Conservation (phyloP, 805 yeast species). For the Blastobotrys parvus region DNA sequence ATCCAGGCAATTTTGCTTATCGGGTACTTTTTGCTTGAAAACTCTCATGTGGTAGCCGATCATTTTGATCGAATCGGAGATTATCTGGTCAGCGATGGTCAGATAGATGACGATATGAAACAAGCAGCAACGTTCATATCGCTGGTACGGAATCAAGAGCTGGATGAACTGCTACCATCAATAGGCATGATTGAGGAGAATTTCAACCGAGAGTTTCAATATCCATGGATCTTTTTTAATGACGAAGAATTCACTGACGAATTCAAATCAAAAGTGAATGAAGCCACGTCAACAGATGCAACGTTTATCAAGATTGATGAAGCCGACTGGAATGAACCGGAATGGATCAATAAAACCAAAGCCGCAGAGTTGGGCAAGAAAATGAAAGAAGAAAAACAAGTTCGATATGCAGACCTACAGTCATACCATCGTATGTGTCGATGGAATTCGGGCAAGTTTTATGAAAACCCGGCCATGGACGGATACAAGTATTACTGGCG, state of each 20-base stretch:
- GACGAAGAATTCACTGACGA: constrained; percentile 55
- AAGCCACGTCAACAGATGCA: constrained; percentile 35
- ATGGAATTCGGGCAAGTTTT: constrained; percentile 62
- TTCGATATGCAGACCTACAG: constrained; percentile 51
- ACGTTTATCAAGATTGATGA: constrained; percentile 36
- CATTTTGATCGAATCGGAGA: background rate
- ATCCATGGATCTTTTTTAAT: constrained; percentile 77
- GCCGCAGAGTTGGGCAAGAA: constrained; percentile 42
- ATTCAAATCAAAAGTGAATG: constrained; percentile 41
- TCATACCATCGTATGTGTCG: constrained; percentile 64
- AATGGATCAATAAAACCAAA: constrained; percentile 36
- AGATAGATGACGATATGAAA: background rate
- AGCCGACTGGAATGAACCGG: constrained; percentile 56
- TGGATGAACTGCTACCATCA: constrained; percentile 39
- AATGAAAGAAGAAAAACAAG: constrained; percentile 29
- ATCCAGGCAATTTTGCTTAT: background rate
- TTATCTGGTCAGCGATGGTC: background rate
- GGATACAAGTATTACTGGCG: constrained; percentile 72
- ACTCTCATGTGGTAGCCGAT: background rate
- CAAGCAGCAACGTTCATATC: constrained; percentile 56
- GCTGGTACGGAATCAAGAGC: constrained; percentile 63
- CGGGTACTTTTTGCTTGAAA: background rate
- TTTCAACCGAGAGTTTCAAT: constrained; percentile 63
- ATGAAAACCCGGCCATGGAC: constrained; percentile 51
- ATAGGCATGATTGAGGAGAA: constrained; percentile 52